Evolutionary conservation across 148 eudicot genomes (phyloP).

Genomic region (Cornus controversa): DNA sequence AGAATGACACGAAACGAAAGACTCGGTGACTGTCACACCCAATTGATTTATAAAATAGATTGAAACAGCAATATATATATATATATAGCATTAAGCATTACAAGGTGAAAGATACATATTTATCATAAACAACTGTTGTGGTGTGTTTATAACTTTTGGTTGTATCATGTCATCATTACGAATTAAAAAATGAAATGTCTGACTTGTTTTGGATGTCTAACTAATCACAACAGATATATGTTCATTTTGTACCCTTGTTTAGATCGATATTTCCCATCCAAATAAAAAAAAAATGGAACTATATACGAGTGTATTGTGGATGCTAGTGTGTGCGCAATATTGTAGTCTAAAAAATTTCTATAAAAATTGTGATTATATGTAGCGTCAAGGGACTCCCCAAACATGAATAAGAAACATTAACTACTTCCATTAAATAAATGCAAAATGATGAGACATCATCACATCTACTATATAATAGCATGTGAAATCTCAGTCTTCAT

Average conservation of each 20-base stretch:
- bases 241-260: too few species aligned
- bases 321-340: too few species aligned
- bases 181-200: too few species aligned
- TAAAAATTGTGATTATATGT: neutral
- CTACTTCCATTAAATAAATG: neutral
- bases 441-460: neutral
- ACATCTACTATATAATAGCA: conserved; percentile 8
- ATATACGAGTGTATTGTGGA: too few species aligned
- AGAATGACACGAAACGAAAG: neutral
- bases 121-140: too few species aligned
- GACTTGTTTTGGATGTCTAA: too few species aligned
- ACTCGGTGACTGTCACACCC: neutral
- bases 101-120: neutral
- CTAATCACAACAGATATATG: too few species aligned
- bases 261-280: too few species aligned
- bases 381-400: neutral
- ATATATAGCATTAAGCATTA: neutral
- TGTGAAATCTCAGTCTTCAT: conserved; percentile 27
- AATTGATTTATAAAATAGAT: neutral
- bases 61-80: neutral
- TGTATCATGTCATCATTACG: too few species aligned
- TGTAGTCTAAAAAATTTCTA: neutral
- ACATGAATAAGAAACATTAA: neutral
- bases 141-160: too few species aligned
- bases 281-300: too few species aligned